Conservation (phyloP, 1,284 basidiomycete species). For the Naganishia sp. region DNA sequence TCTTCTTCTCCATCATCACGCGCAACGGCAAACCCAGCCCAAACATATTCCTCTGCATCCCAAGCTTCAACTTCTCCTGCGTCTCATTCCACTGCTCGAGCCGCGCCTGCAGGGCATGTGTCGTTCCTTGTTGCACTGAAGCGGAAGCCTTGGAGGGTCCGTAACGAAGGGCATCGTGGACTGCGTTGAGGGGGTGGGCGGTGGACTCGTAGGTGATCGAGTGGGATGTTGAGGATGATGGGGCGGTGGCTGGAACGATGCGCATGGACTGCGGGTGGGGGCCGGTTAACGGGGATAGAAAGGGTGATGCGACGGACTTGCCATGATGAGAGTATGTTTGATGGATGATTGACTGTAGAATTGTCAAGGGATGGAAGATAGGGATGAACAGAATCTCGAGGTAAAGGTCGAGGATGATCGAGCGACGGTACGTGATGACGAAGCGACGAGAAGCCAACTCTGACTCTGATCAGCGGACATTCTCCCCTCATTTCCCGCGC, state of each 20-base stretch:
- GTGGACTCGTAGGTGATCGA: conserved; percentile 14
- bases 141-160: conserved; percentile 3
- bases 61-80: conserved; percentile 82
- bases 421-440: conserved; percentile 12
- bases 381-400: background rate
- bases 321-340: background rate
- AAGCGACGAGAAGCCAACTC: conserved; percentile 20
- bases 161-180: conserved; percentile 21
- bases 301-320: background rate
- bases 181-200: conserved; percentile 14
- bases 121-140: conserved; percentile 35
- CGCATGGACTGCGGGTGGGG: conserved; percentile 4
- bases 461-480: conserved; percentile 5
- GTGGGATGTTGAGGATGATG: conserved; percentile 11
- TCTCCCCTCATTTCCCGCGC: too few species aligned
- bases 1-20: conserved; percentile 88
- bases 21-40: conserved; percentile 87
- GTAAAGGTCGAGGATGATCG: conserved; percentile 8
- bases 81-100: conserved; percentile 83
- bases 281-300: background rate
- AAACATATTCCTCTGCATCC: conserved; percentile 77
- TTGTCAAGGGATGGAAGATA: background rate
- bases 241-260: conserved; percentile 14
- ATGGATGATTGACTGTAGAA: background rate
- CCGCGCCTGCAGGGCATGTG: conserved; percentile 48